Evolutionary conservation across 1,284 basidiomycete species (phyloP).

Genomic region (Takashimella tepidaria): DNA sequence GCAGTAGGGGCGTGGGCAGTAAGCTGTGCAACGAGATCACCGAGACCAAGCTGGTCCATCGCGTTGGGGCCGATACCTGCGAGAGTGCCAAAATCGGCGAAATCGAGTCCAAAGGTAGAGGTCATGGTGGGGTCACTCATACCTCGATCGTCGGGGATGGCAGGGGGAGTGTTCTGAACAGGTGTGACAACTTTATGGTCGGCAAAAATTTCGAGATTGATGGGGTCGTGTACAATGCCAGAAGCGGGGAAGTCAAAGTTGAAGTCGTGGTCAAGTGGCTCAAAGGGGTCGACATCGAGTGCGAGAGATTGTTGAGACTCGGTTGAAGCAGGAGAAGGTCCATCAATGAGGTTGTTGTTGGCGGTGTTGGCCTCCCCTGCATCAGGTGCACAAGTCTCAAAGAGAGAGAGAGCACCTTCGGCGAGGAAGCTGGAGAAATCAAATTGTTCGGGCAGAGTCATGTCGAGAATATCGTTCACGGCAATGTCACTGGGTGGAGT

Average conservation of each 20-base stretch:
- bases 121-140: slow-evolving; percentile 24
- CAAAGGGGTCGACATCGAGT: slow-evolving; percentile 21
- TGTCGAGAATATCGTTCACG: not conserved
- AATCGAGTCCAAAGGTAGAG: slow-evolving; percentile 23
- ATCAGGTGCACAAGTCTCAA: not conserved
- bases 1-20: slow-evolving; percentile 5
- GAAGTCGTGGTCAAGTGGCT: slow-evolving; percentile 13
- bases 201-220: slow-evolving; percentile 23
- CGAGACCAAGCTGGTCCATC: slow-evolving; percentile 23
- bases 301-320: slow-evolving; percentile 35
- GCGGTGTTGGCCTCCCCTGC: not conserved
- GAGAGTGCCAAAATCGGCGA: slow-evolving; percentile 23
- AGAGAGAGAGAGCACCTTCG: not conserved
- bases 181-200: too few species aligned
- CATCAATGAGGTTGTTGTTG: not conserved
- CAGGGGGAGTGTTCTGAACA: slow-evolving; percentile 1
- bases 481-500: not conserved
- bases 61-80: slow-evolving; percentile 23
- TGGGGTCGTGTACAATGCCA: slow-evolving; percentile 30
- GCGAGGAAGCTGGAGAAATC: not conserved
- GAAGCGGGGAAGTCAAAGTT: slow-evolving; percentile 24
- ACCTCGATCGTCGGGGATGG: slow-evolving; percentile 14
- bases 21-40: slow-evolving; percentile 19
- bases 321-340: slow-evolving; percentile 21
- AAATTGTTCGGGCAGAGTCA: not conserved